Conservation (phyloP, 2,329 filamentous ascomycete genomes). For the Talaromyces atroroseus region DNA sequence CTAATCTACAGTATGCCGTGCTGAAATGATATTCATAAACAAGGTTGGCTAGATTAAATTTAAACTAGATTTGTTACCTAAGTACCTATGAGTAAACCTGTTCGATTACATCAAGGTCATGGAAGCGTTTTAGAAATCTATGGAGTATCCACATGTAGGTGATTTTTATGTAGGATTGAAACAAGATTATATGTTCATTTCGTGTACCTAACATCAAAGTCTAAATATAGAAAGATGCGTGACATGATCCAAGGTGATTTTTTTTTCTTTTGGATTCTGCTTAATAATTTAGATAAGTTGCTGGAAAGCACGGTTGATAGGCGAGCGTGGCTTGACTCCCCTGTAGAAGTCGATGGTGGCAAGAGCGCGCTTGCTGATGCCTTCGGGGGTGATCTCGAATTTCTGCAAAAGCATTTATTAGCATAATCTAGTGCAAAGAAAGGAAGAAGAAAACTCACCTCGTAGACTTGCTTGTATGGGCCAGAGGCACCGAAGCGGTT, state of each 20-base stretch:
- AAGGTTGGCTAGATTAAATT: neutral
- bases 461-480: slow-evolving; percentile 96
- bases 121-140: neutral
- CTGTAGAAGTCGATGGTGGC: slow-evolving; percentile 98
- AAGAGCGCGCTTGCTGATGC: slow-evolving; percentile 88
- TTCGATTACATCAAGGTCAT: neutral
- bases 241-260: neutral
- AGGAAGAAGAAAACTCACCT: slow-evolving; percentile 49
- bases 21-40: neutral
- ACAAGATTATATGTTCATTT: slow-evolving; percentile 11
- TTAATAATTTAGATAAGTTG: slow-evolving; percentile 71
- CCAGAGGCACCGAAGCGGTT: slow-evolving; percentile 98
- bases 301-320: slow-evolving; percentile 95
- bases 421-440: neutral
- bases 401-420: slow-evolving; percentile 54
- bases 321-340: slow-evolving; percentile 86
- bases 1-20: neutral
- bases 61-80: no score
- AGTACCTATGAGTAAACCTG: neutral
- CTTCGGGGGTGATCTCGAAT: slow-evolving; percentile 98
- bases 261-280: neutral
- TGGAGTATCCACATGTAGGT: neutral
- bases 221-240: slow-evolving; percentile 3
- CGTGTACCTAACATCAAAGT: slow-evolving; percentile 10
- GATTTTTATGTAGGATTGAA: neutral